Evolutionary conservation across 106 monocot genomes (phyloP), one percentile per base, ranked within the genome.

Genomic region (Chionographis japonica): DNA sequence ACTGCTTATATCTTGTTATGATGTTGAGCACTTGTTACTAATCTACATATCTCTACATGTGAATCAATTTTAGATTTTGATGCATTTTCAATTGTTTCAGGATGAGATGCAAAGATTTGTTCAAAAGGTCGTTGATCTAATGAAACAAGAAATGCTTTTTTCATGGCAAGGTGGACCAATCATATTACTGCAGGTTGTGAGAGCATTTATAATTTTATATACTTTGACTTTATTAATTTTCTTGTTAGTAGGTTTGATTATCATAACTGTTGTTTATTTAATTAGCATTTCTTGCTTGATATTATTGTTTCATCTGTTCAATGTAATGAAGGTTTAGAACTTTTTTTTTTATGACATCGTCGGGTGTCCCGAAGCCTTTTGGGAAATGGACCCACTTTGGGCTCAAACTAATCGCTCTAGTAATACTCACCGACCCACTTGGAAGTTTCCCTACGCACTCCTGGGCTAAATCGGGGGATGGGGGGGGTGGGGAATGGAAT

Each of bases 141-240:
- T 97, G 89, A 77, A 66, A 69, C 35, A 89, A 61, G 92, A 97
- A 73, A 83, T 69, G 66, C 89, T 97, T 66, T 92, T 92, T 76
- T 89, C 95, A 60, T 97, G 95, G 95, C 92, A 97, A 92, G 95
- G 95, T 70, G 91, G 95, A 65, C 95, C 95, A 36, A 97, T 97
- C 56, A 97, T 97, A 78, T 71, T 97, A 71, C 56, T 80, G 68
- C 95, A 97, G 95, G 95, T 97, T 72, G 35, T 62, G 37, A 63
- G 37, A 56, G n/a, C 35, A 65, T 65, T 14, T 8, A 27, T 74
- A 14, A 38, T 9, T 8, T 40, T 50, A 61, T 35, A 4, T 8
- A 37, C 19, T 70, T 46, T 27, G 10, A 16, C n/a, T 38, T 46
- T 46, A 46, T 46, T 46, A 46, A 1, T 46, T 46, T 46, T 10